Conservation (phyloP, 2,329 filamentous ascomycete genomes). For the Colletotrichum paranaense region DNA sequence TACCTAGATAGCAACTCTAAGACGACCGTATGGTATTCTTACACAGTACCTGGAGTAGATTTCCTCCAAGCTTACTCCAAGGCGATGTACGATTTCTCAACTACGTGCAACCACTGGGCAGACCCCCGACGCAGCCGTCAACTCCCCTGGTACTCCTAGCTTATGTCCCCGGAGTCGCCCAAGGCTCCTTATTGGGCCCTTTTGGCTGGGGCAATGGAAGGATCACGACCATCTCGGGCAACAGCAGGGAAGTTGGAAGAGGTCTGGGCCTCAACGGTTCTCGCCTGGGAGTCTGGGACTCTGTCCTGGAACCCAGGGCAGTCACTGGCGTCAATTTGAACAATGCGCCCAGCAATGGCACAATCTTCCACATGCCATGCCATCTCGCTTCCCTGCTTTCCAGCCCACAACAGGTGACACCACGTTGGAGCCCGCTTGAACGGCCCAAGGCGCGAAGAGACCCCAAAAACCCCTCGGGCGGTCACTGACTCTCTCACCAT, state of each 20-base stretch:
- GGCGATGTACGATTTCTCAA: not conserved
- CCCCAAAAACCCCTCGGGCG: not conserved
- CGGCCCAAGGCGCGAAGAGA: not conserved
- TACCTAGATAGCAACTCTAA: not conserved
- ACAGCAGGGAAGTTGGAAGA: not conserved
- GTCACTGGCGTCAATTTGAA: not conserved
- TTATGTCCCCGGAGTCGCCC: slow-evolving; percentile 24
- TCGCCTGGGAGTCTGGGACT: not conserved
- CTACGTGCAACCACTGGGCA: not conserved
- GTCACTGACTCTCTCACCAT: slow-evolving; percentile 25
- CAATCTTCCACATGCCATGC: not conserved
- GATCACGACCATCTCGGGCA: slow-evolving; percentile 12
- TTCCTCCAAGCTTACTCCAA: not conserved
- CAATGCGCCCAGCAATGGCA: not conserved
- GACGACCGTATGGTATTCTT: not conserved
- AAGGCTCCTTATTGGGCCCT: slow-evolving; percentile 7
- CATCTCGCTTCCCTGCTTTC: not conserved
- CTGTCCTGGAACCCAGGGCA: not conserved
- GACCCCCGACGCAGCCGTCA: not conserved
- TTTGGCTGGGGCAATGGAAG: not conserved
- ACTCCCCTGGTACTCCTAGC: not conserved
- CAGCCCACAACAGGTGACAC: slow-evolving; percentile 13
- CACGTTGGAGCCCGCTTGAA: slow-evolving; percentile 23
- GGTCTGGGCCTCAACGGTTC: not conserved
- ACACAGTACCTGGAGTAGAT: not conserved